Base-by-base conservation (phyloP, 768 basidiomycete genomes). In the Lanmaoa pseudosensibilis region DNA sequence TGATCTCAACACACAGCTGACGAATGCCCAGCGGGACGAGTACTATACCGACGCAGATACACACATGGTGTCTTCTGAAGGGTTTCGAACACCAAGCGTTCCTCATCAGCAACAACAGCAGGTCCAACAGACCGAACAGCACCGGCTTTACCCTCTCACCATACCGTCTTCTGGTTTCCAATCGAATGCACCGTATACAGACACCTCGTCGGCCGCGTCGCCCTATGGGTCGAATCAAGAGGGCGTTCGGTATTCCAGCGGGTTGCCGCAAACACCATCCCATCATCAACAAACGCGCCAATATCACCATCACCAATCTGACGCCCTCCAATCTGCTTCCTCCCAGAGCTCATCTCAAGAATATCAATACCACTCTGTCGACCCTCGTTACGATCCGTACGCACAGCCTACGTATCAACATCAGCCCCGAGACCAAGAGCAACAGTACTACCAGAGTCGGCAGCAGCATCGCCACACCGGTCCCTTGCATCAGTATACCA, bases 1-100 rank as follows among this genome's bases (percentile, higher is more conserved):
- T 0, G 76, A 78, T 30, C 78, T 86, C 58, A 73, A 74, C 27
- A 70, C 74, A 13, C 83, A 83, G 65, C 77, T 85, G 16, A 72
- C 76, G 40, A 75, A 77, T 56, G 66, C 60, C 12, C 60, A 62
- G 44, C 61, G 56, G 15, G 73, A 74, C 11, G 59, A 67, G 32
- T 64, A 65, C 37, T 57, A 62, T 16, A 52, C 59, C n/a, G 65
- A 69, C 3, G 52, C 50, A 13, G 71, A 72, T 23, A 46, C 50
- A 16, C 50, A 59, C 32, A 60, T 61, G 55, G n/a, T 40, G 1
- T 12, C 57, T 21, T 15, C 41, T 15, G 69, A 67, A 33, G 53
- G 3, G 15, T 11, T 21, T 7, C 43, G 1, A 21, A 50, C 43
- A 30, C 32, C 59, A 12, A 38, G 27, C 13, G 10, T 27, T 11